These are phyloP conservation scores for Filobasidium wieringae DNA, from an alignment of 768 basidiomycete species.

Conservation along the genomic window DNA sequence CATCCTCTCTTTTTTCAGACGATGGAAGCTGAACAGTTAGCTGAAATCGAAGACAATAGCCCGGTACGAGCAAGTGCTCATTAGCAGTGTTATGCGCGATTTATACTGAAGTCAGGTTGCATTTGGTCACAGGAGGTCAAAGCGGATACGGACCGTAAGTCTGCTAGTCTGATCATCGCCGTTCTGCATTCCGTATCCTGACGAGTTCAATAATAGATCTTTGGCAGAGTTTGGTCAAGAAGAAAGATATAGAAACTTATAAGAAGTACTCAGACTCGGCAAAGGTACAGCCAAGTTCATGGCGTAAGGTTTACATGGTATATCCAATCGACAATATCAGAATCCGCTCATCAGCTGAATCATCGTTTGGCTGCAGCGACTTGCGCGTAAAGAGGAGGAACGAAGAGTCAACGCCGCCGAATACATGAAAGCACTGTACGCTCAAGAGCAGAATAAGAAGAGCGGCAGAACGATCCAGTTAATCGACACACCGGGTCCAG, in stretches of 20 bases:
- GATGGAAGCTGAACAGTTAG: slow-evolving; percentile 3
- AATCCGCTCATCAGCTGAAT: neutral
- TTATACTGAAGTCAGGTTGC: neutral
- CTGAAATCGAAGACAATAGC: slow-evolving; percentile 10
- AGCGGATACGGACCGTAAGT: slow-evolving; percentile 10
- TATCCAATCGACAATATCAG: neutral
- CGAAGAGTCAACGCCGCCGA: slow-evolving; percentile 5
- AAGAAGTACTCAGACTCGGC: slow-evolving; percentile 1
- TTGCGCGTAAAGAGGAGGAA: slow-evolving; percentile 1
- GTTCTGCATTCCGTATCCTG: neutral
- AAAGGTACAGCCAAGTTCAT: neutral
- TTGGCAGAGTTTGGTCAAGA: slow-evolving; percentile 7
- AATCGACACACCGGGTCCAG: no score
- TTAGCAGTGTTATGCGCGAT: neutral
- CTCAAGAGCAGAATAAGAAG: no score
- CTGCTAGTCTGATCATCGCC: neutral
- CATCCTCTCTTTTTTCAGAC: slow-evolving; percentile 14
- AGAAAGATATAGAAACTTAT: slow-evolving; percentile 1
- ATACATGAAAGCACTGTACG: slow-evolving; percentile 9
- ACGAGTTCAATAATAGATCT: neutral
- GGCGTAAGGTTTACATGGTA: slow-evolving; percentile 10
- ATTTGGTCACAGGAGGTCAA: slow-evolving; percentile 1
- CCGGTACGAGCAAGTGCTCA: neutral
- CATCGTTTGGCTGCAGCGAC: neutral
- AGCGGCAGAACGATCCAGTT: no score